Conservation (phyloP, 2,329 filamentous ascomycete species). For the Exophiala aquamarina region DNA sequence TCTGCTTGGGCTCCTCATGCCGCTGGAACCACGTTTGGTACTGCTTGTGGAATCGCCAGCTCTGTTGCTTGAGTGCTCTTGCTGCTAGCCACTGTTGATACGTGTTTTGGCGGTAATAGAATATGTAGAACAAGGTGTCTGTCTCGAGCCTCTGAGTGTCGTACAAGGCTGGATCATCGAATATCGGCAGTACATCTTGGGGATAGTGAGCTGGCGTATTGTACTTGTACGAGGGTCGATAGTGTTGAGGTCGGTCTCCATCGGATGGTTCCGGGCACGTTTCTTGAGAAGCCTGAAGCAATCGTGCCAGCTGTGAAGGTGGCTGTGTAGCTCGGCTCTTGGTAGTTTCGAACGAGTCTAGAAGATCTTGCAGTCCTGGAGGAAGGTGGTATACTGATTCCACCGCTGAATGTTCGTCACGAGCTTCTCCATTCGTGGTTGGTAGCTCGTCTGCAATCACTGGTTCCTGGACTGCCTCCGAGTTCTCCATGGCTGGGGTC, state of each 20-base stretch:
- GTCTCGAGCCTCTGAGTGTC: slow-evolving; percentile 75
- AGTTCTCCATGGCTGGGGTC: slow-evolving; percentile 49
- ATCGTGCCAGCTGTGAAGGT: slow-evolving; percentile 67
- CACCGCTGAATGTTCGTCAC: slow-evolving; percentile 53
- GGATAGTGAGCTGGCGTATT: slow-evolving; percentile 82
- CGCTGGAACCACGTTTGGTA: slow-evolving; percentile 99
- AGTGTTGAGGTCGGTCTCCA: slow-evolving; percentile 77
- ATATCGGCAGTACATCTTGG: slow-evolving; percentile 85
- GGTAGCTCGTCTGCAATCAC: slow-evolving; percentile 40
- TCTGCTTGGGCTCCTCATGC: slow-evolving; percentile 96
- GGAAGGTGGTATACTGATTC: slow-evolving; percentile 94
- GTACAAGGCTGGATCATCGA: slow-evolving; percentile 88
- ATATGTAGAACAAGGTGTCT: slow-evolving; percentile 96
- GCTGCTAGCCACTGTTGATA: slow-evolving; percentile 95
- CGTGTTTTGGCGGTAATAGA: slow-evolving; percentile 97
- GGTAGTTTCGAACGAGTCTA: slow-evolving; percentile 85
- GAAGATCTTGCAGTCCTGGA: slow-evolving; percentile 80
- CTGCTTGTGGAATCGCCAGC: slow-evolving; percentile 99
- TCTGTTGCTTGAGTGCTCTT: slow-evolving; percentile 96
- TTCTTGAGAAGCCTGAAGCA: slow-evolving; percentile 73
- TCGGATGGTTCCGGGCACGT: slow-evolving; percentile 75
- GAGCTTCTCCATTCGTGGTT: slow-evolving; percentile 53
- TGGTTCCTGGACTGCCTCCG: slow-evolving; percentile 36
- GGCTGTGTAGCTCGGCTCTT: slow-evolving; percentile 66
- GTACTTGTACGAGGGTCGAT: slow-evolving; percentile 79